phyloP scores from a whole-genome alignment of 768 basidiomycete species.

The Mycena indigotica region DNA sequence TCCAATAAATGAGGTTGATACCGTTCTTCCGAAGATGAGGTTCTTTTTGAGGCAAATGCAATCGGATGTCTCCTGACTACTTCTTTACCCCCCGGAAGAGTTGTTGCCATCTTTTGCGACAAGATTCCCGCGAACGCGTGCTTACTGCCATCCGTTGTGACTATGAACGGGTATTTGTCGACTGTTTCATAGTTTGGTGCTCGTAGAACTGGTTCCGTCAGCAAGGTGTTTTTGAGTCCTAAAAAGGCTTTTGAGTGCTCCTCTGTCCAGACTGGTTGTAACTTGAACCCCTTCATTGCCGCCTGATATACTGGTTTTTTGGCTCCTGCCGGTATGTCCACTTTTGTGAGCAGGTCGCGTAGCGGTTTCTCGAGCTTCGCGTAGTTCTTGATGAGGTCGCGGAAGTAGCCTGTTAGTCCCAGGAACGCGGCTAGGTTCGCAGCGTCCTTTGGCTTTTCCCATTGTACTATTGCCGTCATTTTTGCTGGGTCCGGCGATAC shows the following conservation, averaged over 20 bases:
- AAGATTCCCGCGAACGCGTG: constrained; percentile 30
- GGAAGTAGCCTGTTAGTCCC: constrained; percentile 37
- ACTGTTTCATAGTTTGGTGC: constrained; percentile 26
- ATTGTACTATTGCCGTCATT: constrained; percentile 39
- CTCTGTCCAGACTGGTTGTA: constrained; percentile 15
- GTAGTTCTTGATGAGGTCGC: constrained; percentile 37
- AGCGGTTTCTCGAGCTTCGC: constrained; percentile 33
- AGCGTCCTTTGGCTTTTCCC: constrained; percentile 31
- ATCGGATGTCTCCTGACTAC: constrained; percentile 29
- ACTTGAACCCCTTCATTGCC: constrained; percentile 22
- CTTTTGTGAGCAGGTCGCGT: constrained; percentile 27
- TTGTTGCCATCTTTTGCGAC: constrained; percentile 22
- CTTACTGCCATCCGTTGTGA: constrained; percentile 31
- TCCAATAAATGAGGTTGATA: constrained; percentile 36
- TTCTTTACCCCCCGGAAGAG: constrained; percentile 11
- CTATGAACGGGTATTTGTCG: constrained; percentile 30
- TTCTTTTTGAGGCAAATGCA: constrained; percentile 36
- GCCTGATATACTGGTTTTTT: constrained; percentile 30
- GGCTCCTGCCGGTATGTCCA: constrained; percentile 20
- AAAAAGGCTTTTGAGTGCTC: constrained; percentile 28
- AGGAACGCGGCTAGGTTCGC: constrained; percentile 35
- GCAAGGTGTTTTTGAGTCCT: constrained; percentile 24
- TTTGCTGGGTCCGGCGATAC: constrained; percentile 39
- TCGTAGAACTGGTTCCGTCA: constrained; percentile 25
- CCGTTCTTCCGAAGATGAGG: constrained; percentile 30